These are phyloP conservation scores for Colletotrichum navitas DNA, from an alignment of 2,329 filamentous ascomycete genomes.

Conservation along the genomic window DNA sequence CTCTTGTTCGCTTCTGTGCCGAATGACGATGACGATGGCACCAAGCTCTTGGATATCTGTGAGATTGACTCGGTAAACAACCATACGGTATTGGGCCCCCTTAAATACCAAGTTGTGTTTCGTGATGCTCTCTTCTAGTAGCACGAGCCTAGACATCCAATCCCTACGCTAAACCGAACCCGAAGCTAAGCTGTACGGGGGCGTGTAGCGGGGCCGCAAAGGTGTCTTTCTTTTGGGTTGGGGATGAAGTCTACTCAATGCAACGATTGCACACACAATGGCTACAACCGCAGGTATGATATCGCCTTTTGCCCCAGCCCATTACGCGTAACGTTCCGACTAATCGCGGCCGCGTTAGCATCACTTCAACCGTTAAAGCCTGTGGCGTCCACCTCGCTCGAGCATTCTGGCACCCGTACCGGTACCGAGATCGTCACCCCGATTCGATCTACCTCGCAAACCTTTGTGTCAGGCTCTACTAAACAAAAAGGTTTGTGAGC, in stretches of 20 bases:
- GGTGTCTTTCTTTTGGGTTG: neutral
- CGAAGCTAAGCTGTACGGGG: neutral
- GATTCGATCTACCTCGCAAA: constrained; percentile 4
- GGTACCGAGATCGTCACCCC: neutral
- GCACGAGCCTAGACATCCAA: neutral
- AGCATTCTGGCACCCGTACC: neutral
- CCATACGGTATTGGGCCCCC: neutral
- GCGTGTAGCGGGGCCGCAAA: neutral
- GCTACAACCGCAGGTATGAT: constrained; percentile 32
- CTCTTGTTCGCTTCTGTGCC: neutral
- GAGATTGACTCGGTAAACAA: constrained; percentile 19
- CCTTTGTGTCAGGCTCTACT: neutral
- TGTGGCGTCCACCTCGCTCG: constrained; percentile 1
- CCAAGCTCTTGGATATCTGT: neutral
- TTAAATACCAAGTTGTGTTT: constrained; percentile 2
- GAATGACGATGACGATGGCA: constrained; percentile 6
- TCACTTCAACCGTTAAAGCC: constrained; percentile 18
- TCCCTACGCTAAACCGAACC: neutral
- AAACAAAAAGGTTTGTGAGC: constrained; percentile 26
- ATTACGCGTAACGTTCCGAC: neutral
- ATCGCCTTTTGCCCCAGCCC: neutral
- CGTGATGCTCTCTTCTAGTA: constrained; percentile 16
- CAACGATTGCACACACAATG: constrained; percentile 19
- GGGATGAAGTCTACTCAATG: constrained; percentile 10
- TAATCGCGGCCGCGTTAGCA: constrained; percentile 15